Evolutionary conservation across 2,329 filamentous ascomycete genomes (phyloP), one percentile per base, ranked within the genome.

Genomic region (Xylaria arbuscula): DNA sequence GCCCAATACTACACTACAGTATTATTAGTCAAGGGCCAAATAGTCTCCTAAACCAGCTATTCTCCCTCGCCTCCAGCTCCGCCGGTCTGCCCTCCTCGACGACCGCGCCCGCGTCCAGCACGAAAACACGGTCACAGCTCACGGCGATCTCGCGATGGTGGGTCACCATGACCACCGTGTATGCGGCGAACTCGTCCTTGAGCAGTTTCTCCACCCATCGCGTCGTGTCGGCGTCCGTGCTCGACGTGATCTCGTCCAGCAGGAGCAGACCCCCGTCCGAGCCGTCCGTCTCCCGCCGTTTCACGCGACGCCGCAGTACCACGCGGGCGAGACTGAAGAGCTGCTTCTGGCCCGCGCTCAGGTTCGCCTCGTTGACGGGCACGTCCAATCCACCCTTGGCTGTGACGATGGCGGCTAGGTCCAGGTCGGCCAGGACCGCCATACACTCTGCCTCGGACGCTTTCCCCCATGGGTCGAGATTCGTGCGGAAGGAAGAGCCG

Each of bases 271-370:
- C 76, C 4, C 75, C 55, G 8, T 65, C 62, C 1, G 72, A n/a
- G n/a, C n/a, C 70, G 1, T 70, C 70, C 22, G 70, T 70, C 28
- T 50, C 40, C 4, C 53, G 40, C 32, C 2, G 10, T n/a, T 73
- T 72, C 2, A 77, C 42, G 0, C 75, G 73, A 32, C 76, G 69
- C 36, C 77, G 66, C 6, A 79, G 68, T 1, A 78, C 63, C 3
- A 75, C 73, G 3, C 76, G 73, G 0, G 67, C 70, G 1, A 77
- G 74, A 11, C 68, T 72, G 57, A 78, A 74, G 22, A 78, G 72
- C 62, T 78, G 75, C 19, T 69, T 56, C 72, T 89, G 86, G 0
- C 87, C 87, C 66, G 83, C 82, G n/a, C 82, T 84, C 5, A 86
- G 75, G n/a, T n/a, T n/a, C n/a, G n/a, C n/a, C 66, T 80, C 80